Evolutionary conservation across 495 filamentous ascomycete species (phyloP).

Genomic region (Daldinia childiae): DNA sequence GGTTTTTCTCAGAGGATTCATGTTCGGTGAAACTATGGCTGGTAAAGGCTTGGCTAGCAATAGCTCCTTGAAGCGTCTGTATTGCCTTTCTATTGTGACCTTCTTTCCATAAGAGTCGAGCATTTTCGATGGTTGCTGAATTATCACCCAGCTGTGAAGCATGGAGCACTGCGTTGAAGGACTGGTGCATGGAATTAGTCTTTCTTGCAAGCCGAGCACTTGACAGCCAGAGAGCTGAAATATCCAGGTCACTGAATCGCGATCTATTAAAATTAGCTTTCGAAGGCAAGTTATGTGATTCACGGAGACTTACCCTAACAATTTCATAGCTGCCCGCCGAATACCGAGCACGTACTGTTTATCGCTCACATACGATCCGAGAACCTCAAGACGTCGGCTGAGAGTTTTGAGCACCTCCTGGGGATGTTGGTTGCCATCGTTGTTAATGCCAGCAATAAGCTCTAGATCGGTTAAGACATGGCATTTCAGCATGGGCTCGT

Average conservation of each 20-base stretch:
- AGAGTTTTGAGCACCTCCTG: slow-evolving; percentile 66
- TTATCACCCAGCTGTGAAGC: slow-evolving; percentile 84
- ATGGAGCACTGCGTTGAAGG: slow-evolving; percentile 92
- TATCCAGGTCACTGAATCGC: slow-evolving; percentile 68
- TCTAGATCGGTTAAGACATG: slow-evolving; percentile 91
- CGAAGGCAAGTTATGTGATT: neutral
- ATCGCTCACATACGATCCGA: slow-evolving; percentile 86
- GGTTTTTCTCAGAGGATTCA: slow-evolving; percentile 54
- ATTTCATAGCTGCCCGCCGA: slow-evolving; percentile 83
- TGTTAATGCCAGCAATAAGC: slow-evolving; percentile 68
- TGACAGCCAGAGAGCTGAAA: slow-evolving; percentile 85
- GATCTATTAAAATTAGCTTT: slow-evolving; percentile 55
- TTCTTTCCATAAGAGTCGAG: slow-evolving; percentile 91
- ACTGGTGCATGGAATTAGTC: slow-evolving; percentile 78
- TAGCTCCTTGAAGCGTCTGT: slow-evolving; percentile 84
- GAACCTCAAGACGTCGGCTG: slow-evolving; percentile 77
- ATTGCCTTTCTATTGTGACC: slow-evolving; percentile 96
- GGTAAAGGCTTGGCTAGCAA: slow-evolving; percentile 74
- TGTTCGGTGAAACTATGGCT: slow-evolving; percentile 52
- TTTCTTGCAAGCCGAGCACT: slow-evolving; percentile 89
- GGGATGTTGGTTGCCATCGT: slow-evolving; percentile 48
- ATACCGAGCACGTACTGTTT: slow-evolving; percentile 96
- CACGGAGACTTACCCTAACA: slow-evolving; percentile 63
- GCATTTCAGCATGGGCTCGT: slow-evolving; percentile 81
- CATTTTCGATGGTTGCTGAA: slow-evolving; percentile 91